phyloP scores from a whole-genome alignment of 345 rosid genomes.

The Sonneratia caseolaris region DNA sequence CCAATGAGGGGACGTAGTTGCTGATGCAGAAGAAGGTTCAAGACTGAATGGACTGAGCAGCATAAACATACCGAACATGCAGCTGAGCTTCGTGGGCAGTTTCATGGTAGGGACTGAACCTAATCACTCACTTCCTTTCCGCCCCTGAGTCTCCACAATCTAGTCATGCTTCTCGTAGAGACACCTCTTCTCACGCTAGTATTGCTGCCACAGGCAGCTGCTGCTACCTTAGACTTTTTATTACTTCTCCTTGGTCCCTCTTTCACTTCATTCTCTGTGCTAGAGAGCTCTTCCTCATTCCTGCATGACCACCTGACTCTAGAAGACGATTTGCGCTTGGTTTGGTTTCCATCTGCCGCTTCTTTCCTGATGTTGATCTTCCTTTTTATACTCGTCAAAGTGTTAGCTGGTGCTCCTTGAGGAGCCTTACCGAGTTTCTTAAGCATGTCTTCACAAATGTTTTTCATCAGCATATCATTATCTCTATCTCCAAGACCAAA shows the following conservation, averaged over 20 bases:
- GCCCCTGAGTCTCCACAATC: slow-evolving; percentile 3
- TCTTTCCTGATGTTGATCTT: background rate
- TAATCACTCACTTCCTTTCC: background rate
- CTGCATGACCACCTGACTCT: background rate
- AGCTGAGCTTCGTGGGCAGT: background rate
- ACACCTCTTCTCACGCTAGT: slow-evolving; percentile 15
- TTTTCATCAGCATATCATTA: slow-evolving; percentile 4
- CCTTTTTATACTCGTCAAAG: background rate
- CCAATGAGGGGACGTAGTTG: background rate
- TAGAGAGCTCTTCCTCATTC: background rate
- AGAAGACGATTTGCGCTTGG: background rate
- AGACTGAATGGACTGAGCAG: background rate
- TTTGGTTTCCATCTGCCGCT: background rate
- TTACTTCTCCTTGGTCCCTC: background rate
- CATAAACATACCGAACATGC: background rate
- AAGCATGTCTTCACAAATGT: slow-evolving; percentile 15
- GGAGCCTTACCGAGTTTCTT: slow-evolving; percentile 1
- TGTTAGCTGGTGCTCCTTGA: background rate
- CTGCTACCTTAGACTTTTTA: background rate
- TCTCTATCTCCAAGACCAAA: slow-evolving; percentile 12
- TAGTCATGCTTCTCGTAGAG: slow-evolving; percentile 38
- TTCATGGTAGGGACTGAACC: background rate
- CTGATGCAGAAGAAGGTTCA: background rate
- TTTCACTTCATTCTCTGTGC: background rate
- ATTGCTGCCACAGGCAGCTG: background rate